Conservation (phyloP, 768 basidiomycete genomes). For the Xanthoconium stramineum region DNA sequence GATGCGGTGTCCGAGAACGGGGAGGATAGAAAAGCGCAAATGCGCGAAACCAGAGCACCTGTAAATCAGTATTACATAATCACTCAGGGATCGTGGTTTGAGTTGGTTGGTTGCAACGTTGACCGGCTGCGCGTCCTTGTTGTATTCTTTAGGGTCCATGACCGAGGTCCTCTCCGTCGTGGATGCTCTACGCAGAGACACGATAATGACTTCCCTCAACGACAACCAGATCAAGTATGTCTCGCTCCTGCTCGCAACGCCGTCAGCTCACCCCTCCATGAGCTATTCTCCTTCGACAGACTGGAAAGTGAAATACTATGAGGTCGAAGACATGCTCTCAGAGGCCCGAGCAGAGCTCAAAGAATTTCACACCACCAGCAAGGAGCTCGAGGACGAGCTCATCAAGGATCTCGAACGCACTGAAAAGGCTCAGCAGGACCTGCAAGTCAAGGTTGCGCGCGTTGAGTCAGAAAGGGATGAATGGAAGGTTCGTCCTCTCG, state of each 20-base stretch:
- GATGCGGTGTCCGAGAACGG: conserved; percentile 85
- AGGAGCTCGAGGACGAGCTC: conserved; percentile 90
- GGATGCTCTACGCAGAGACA: conserved; percentile 57
- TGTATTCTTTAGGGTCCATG: conserved; percentile 38
- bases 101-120: conserved; percentile 9
- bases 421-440: conserved; percentile 80
- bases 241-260: conserved; percentile 10
- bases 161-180: conserved; percentile 62
- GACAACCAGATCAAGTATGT: conserved; percentile 61
- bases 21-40: conserved; percentile 76
- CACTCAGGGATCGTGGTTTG: conserved; percentile 16
- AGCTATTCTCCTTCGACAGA: conserved; percentile 63
- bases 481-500: conserved; percentile 73
- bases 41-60: conserved; percentile 80
- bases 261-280: conserved; percentile 15
- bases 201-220: conserved; percentile 58
- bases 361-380: conserved; percentile 83
- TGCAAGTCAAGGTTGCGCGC: conserved; percentile 65
- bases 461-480: conserved; percentile 79
- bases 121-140: conserved; percentile 9
- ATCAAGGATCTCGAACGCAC: conserved; percentile 87
- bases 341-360: conserved; percentile 84
- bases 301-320: conserved; percentile 78
- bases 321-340: conserved; percentile 78
- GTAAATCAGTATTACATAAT: conserved; percentile 32